Base-by-base conservation (phyloP, 2,329 filamentous ascomycete genomes). In the Colletotrichum incanum region DNA sequence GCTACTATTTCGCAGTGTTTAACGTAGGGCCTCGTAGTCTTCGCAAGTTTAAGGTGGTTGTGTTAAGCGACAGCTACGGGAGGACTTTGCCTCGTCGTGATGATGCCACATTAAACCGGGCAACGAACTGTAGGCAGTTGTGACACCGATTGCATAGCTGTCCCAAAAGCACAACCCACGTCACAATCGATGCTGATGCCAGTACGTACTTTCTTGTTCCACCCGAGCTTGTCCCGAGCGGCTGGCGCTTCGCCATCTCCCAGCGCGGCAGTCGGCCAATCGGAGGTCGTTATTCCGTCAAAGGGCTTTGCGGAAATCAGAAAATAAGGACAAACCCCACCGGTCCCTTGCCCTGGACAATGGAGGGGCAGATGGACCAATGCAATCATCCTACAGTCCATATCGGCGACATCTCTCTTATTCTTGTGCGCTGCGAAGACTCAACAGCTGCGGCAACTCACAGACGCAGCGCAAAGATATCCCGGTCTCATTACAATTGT, bases 131-230 rank as follows among this genome's bases (percentile, higher is more conserved):
- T 39, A 37, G n/a, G n/a, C 63, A 67, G 26, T 14, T 37, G 39
- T 54, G 63, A 55, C 37, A 62, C 39, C 45, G 54, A 55, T 68
- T 56, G 69, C 52, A 72, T 31, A 72, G 59, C 70, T 72, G 70
- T 72, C 70, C 64, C 64, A 12, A 72, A 68, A 67, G 60, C 49
- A 66, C 67, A 71, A 67, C 65, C 65, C 65, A 72, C 70, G 70
- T 72, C 70, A 72, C 70, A 63, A 41, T 52, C 43, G 20, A 31
- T 54, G 59, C 45, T 54, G 23, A 12, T 11, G 18, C 3, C 54
- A n/a, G 45, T 54, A 72, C 70, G 59, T 70, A 52, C 26, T 5
- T 23, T 31, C 14, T 3, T 14, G 9, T n/a, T 7, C 8, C 5
- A 31, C 61, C 70, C 70, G 70, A 72, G n/a, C 8, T 60, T 65